Conservation (phyloP, 768 basidiomycete species). For the Austroboletus eburneus region DNA sequence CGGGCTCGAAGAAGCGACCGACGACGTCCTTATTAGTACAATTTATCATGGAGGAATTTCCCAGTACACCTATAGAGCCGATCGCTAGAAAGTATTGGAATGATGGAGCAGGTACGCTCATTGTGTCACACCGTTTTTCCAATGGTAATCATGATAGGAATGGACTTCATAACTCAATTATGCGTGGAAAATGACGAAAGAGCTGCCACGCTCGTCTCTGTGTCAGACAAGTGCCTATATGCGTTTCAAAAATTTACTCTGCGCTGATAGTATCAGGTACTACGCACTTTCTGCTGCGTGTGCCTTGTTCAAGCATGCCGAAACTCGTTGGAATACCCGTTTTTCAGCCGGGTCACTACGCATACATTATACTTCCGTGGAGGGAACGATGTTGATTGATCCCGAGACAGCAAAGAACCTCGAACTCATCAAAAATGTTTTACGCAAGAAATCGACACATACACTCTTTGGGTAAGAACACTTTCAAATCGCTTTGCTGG, state of each 20-base stretch:
- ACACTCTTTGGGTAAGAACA: constrained; percentile 70
- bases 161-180: constrained; percentile 74
- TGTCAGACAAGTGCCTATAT: constrained; percentile 71
- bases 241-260: neutral
- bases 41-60: constrained; percentile 71
- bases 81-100: constrained; percentile 84
- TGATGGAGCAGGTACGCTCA: constrained; percentile 59
- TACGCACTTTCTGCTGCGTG: constrained; percentile 83
- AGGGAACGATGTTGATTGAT: constrained; percentile 96
- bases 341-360: constrained; percentile 69
- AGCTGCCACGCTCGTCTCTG: constrained; percentile 72
- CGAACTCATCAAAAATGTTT: constrained; percentile 79
- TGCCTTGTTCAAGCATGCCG: constrained; percentile 85
- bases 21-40: constrained; percentile 64
- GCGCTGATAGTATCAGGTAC: constrained; percentile 49
- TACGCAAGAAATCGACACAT: constrained; percentile 60
- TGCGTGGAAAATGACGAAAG: constrained; percentile 80
- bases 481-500: neutral
- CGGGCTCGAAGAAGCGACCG: constrained; percentile 40
- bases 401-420: constrained; percentile 83
- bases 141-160: constrained; percentile 40
- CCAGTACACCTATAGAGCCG: constrained; percentile 60
- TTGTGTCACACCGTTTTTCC: neutral
- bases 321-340: constrained; percentile 61
- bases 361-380: constrained; percentile 72